Evolutionary conservation across 257 asterid genomes (phyloP).

Genomic region (Solanum sitiens): DNA sequence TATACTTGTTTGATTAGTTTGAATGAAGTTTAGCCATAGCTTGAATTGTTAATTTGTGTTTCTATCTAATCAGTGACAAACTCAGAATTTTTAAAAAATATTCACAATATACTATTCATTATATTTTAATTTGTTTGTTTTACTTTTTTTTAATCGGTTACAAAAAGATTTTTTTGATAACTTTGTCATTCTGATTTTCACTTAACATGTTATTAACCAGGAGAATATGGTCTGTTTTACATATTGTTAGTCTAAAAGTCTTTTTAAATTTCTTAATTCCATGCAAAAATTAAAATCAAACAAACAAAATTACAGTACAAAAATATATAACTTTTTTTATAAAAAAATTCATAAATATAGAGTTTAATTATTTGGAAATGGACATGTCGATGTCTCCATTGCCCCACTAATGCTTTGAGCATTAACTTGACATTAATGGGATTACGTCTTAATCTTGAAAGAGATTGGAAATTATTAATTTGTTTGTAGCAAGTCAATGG

Average conservation of each 20-base stretch:
- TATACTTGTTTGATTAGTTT: neutral
- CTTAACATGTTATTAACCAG: too few relatives aligned
- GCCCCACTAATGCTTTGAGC: neutral
- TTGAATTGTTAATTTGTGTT: neutral
- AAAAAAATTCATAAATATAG: neutral
- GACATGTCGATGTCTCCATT: neutral
- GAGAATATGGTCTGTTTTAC: neutral
- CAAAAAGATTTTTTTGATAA: too few relatives aligned
- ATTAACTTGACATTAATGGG: neutral
- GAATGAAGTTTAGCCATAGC: neutral
- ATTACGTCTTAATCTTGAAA: neutral
- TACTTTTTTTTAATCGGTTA: too few relatives aligned
- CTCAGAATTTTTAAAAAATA: neutral
- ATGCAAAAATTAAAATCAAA: fast-evolving
- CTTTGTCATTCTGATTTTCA: too few relatives aligned
- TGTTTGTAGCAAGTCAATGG: neutral
- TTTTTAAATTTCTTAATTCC: too few relatives aligned
- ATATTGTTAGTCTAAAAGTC: too few relatives aligned
- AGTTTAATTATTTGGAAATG: neutral
- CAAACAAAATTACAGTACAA: fast-evolving
- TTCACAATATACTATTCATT: neutral
- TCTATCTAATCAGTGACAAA: neutral
- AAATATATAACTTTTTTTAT: neutral
- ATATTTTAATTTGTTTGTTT: too few relatives aligned
- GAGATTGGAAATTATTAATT: neutral